Percentiles rank a stretch among this genome's conserved stretches.
Conservation (phyloP, 1,284 basidiomycete genomes). For the Leccinum subfulvum region DNA sequence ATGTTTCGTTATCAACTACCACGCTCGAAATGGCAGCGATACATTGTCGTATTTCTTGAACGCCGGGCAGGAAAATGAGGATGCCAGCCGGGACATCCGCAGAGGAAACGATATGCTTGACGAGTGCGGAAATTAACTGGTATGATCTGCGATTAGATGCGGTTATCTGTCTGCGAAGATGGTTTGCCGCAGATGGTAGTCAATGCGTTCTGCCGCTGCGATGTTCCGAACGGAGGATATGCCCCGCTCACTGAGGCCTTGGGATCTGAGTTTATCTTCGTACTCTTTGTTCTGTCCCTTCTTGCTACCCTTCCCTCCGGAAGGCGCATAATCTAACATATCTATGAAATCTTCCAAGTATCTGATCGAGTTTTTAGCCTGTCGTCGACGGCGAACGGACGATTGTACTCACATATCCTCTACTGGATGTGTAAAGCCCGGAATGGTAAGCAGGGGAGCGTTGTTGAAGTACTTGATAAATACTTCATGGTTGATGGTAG, state of each 20-base stretch:
- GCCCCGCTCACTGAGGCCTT: slow-evolving; percentile 54
- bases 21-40: slow-evolving; percentile 62
- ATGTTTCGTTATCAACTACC: slow-evolving; percentile 39
- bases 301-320: slow-evolving; percentile 27
- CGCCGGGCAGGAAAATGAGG: slow-evolving; percentile 87
- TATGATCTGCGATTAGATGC: background rate
- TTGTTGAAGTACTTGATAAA: slow-evolving; percentile 81
- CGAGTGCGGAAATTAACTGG: slow-evolving; percentile 68
- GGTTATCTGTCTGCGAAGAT: background rate
- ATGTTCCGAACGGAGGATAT: slow-evolving; percentile 63
- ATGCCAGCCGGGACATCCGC: slow-evolving; percentile 60
- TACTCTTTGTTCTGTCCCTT: slow-evolving; percentile 48
- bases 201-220: slow-evolving; percentile 63
- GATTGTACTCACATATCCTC: slow-evolving; percentile 58
- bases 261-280: slow-evolving; percentile 49
- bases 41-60: slow-evolving; percentile 84
- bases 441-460: slow-evolving; percentile 82
- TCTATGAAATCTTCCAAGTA: slow-evolving; percentile 82
- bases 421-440: slow-evolving; percentile 81
- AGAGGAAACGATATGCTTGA: slow-evolving; percentile 63
- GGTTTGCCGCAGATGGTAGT: slow-evolving; percentile 58
- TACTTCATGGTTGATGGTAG: slow-evolving; percentile 85
- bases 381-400: background rate
- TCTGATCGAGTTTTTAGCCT: slow-evolving; percentile 36
- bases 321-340: slow-evolving; percentile 47